Conservation (phyloP, 306 rosid species). For the Glycine soja region DNA sequence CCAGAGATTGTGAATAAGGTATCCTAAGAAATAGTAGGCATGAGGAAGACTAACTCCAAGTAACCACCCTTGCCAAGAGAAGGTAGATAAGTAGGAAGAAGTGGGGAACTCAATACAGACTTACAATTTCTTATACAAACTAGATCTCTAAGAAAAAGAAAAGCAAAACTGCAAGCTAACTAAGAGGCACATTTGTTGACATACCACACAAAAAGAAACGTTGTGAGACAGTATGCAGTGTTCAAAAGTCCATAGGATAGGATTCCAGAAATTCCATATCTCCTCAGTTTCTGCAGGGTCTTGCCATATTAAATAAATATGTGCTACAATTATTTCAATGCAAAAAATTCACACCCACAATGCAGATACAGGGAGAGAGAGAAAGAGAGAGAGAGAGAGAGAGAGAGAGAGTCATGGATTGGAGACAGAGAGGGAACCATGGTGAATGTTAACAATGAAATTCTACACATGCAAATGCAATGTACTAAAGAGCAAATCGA, state of each 20-base stretch:
- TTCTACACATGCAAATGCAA: not conserved
- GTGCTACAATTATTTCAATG: constrained; percentile 23
- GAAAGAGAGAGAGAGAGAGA: too few relatives aligned
- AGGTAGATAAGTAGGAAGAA: constrained; percentile 16
- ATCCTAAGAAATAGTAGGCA: constrained; percentile 9
- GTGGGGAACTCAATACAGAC: constrained; percentile 4
- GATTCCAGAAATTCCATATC: constrained; percentile 85
- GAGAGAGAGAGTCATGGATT: not conserved
- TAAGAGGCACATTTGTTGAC: constrained; percentile 36
- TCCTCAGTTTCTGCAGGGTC: constrained; percentile 64
- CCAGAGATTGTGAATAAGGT: constrained; percentile 13
- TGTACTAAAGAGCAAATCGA: not conserved
- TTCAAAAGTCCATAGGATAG: constrained; percentile 85
- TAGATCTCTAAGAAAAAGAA: constrained; percentile 5
- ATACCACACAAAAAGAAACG: constrained; percentile 90
- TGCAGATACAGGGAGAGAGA: too few relatives aligned
- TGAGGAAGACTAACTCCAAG: not conserved
- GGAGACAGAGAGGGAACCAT: not conserved
- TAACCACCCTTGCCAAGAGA: not conserved
- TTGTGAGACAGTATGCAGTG: constrained; percentile 81
- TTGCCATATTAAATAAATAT: constrained; percentile 58
- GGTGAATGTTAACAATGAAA: constrained; percentile 21
- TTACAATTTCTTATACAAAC: not conserved
- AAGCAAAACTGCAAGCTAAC: constrained; percentile 15
- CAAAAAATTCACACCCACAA: constrained; percentile 2